Evolutionary conservation across 2,329 filamentous ascomycete genomes (phyloP).

Genomic region (Fusarium sp.): DNA sequence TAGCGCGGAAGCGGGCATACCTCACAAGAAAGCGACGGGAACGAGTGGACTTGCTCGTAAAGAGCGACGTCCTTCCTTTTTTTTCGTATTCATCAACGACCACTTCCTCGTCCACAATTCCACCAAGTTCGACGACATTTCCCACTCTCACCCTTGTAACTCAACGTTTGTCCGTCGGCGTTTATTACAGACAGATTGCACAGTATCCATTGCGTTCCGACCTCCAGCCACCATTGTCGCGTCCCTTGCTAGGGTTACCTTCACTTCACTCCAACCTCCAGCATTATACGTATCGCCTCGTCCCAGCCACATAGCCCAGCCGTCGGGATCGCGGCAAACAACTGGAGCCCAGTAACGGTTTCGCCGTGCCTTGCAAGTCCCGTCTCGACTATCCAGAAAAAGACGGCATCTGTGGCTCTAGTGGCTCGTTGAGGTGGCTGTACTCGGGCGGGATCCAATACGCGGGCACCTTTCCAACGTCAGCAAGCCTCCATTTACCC

Average conservation of each 20-base stretch:
- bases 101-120: neutral
- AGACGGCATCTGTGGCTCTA: constrained; percentile 22
- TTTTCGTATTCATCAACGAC: neutral
- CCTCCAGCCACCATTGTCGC: constrained; percentile 30
- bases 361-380: constrained; percentile 1
- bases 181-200: neutral
- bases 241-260: constrained; percentile 10
- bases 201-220: constrained; percentile 8
- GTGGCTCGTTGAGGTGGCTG: constrained; percentile 30
- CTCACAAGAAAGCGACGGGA: neutral
- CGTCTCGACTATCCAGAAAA: constrained; percentile 8
- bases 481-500: constrained; percentile 33
- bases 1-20: neutral
- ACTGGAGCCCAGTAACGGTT: constrained; percentile 22
- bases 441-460: constrained; percentile 1
- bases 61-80: neutral
- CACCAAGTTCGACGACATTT: neutral
- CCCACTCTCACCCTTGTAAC: neutral
- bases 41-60: neutral
- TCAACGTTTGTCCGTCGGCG: neutral
- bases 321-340: constrained; percentile 20
- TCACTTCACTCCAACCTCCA: constrained; percentile 31
- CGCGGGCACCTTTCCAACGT: constrained; percentile 20
- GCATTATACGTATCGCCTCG: neutral
- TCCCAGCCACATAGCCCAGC: constrained; percentile 28